phyloP scores from a whole-genome alignment of 495 filamentous ascomycete species.

The Penicillium chermesinum region DNA sequence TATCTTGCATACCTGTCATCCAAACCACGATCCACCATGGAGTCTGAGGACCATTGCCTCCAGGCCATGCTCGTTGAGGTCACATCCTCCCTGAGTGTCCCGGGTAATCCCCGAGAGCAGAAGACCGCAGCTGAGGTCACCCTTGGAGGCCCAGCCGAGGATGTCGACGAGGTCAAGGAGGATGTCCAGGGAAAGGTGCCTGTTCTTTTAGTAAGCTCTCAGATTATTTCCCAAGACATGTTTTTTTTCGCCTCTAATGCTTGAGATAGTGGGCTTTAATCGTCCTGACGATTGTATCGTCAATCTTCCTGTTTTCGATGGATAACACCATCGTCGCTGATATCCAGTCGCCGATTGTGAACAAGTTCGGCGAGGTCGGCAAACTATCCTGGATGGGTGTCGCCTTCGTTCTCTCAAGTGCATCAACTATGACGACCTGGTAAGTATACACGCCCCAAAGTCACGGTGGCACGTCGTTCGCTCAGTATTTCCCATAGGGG shows the following conservation, averaged over 20 bases:
- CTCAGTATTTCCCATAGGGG: constrained; percentile 3
- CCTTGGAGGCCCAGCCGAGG: neutral
- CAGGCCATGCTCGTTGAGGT: no score
- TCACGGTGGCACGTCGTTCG: neutral
- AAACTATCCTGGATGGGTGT: constrained; percentile 55
- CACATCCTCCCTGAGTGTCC: neutral
- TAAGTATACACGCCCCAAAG: constrained; percentile 2
- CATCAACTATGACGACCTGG: constrained; percentile 41
- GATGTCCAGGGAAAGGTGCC: constrained; percentile 7
- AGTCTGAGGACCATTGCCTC: no score
- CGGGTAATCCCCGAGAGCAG: neutral
- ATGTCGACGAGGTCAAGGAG: constrained; percentile 10
- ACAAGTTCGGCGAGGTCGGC: constrained; percentile 43
- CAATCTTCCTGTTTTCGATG: constrained; percentile 50
- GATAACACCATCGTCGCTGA: constrained; percentile 61
- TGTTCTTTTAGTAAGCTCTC: constrained; percentile 6
- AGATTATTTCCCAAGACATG: neutral
- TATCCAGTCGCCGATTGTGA: constrained; percentile 50
- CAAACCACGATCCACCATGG: no score
- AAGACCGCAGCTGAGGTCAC: neutral
- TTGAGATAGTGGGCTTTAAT: constrained; percentile 26
- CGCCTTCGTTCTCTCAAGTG: constrained; percentile 46
- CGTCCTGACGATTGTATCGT: constrained; percentile 41
- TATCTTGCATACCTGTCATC: no score
- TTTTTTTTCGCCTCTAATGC: neutral